Conservation (phyloP, 345 rosid genomes). For the Dipteronia sinensis region DNA sequence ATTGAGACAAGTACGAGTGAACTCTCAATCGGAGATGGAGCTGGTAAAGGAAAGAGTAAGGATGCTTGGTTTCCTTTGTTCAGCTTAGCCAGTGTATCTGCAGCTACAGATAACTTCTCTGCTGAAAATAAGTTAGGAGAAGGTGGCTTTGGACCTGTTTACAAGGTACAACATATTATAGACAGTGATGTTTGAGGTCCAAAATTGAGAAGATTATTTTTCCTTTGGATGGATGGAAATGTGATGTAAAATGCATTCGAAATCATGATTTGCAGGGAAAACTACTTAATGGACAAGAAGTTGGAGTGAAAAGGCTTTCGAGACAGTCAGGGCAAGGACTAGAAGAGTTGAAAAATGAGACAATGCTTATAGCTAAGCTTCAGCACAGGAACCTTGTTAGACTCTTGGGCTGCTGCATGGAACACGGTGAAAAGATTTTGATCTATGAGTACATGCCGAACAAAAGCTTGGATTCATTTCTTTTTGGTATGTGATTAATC, state of each 20-base stretch:
- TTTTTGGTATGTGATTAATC: conserved; percentile 39
- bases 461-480: conserved; percentile 40
- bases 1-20: no score
- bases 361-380: conserved; percentile 45
- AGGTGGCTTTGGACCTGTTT: conserved; percentile 58
- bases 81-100: conserved; percentile 40
- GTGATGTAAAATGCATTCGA: no score
- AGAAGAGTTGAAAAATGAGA: conserved; percentile 44
- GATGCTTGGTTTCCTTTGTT: conserved; percentile 39
- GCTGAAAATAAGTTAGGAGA: conserved; percentile 45
- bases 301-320: conserved; percentile 58
- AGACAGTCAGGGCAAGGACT: conserved; percentile 48
- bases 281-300: conserved; percentile 41
- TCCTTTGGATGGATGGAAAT: background rate
- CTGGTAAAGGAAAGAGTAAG: conserved; percentile 14
- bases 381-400: conserved; percentile 58
- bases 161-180: conserved; percentile 30
- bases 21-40: no score
- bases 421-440: conserved; percentile 17
- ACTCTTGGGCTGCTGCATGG: conserved; percentile 51
- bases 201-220: background rate
- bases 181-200: no score
- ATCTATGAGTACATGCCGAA: conserved; percentile 43
- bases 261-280: conserved; percentile 32
- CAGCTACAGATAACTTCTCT: conserved; percentile 46